These are phyloP conservation scores for Cryphonectria parasitica DNA, from an alignment of 2,329 filamentous ascomycete species.

Conservation along the genomic window DNA sequence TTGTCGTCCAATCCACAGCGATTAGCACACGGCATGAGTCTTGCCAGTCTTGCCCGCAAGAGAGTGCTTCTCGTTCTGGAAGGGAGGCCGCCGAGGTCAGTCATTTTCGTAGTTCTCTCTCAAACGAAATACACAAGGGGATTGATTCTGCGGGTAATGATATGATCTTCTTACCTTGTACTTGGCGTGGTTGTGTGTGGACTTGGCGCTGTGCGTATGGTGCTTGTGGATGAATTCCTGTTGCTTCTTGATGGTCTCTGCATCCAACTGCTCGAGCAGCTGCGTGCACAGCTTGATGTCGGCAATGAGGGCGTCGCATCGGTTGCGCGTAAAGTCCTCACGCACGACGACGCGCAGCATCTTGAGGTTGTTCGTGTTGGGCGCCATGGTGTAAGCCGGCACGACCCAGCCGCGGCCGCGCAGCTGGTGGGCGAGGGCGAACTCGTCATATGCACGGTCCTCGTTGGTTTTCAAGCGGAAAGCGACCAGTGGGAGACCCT, in stretches of 20 bases:
- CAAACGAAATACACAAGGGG: too few species aligned
- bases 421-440: slow-evolving; percentile 80
- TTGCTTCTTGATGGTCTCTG: slow-evolving; percentile 69
- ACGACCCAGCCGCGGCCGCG: slow-evolving; percentile 90
- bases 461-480: slow-evolving; percentile 73
- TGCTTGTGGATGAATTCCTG: slow-evolving; percentile 67
- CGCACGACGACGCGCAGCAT: slow-evolving; percentile 91
- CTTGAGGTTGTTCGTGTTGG: slow-evolving; percentile 80
- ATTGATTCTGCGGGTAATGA: too few species aligned
- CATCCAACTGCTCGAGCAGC: slow-evolving; percentile 74
- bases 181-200: slow-evolving; percentile 55
- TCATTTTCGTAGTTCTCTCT: background rate
- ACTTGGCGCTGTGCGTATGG: slow-evolving; percentile 55
- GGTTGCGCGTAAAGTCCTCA: slow-evolving; percentile 84
- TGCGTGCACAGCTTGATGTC: slow-evolving; percentile 80
- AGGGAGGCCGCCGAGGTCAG: slow-evolving; percentile 15
- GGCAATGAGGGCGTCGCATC: slow-evolving; percentile 76
- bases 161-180: slow-evolving; percentile 49
- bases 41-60: slow-evolving; percentile 90
- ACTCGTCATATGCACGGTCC: slow-evolving; percentile 71
- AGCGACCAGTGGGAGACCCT: slow-evolving; percentile 85
- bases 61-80: slow-evolving; percentile 77
- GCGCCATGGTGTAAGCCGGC: slow-evolving; percentile 96
- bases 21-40: slow-evolving; percentile 82
- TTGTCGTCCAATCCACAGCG: background rate